These are phyloP conservation scores for Ceratocystis albifundus DNA, from an alignment of 2,329 filamentous ascomycete species.

Conservation along the genomic window DNA sequence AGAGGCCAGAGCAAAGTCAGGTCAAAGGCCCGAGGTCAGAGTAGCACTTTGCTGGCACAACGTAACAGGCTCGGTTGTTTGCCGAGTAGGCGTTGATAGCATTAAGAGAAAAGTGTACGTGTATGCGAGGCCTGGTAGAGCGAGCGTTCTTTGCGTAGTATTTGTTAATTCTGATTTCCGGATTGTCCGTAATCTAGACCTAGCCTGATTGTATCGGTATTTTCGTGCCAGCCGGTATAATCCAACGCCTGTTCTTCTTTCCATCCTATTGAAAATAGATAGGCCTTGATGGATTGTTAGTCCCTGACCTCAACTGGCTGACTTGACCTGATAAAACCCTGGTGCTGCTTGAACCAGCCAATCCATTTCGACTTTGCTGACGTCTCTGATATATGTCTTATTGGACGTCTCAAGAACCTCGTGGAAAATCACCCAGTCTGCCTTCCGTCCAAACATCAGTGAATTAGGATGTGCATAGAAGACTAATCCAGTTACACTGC, in stretches of 20 bases:
- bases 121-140: neutral
- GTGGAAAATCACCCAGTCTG: conserved; percentile 92
- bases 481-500: conserved; percentile 67
- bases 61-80: neutral
- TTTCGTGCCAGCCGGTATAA: neutral
- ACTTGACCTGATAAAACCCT: conserved; percentile 58
- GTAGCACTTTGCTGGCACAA: neutral
- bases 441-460: conserved; percentile 91
- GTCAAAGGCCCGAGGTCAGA: neutral
- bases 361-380: conserved; percentile 86
- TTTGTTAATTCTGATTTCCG: neutral
- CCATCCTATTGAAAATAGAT: too few species aligned
- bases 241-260: neutral
- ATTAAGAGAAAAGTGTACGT: neutral
- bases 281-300: neutral
- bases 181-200: neutral
- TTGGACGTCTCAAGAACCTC: conserved; percentile 80
- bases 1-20: neutral
- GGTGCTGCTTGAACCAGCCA: conserved; percentile 86
- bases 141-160: neutral
- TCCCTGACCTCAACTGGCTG: conserved; percentile 19
- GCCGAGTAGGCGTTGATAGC: neutral
- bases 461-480: conserved; percentile 85
- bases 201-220: neutral
- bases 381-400: conserved; percentile 82